Conservation (phyloP, 2,329 filamentous ascomycete genomes). For the Parasarocladium wereldwijsianum region DNA sequence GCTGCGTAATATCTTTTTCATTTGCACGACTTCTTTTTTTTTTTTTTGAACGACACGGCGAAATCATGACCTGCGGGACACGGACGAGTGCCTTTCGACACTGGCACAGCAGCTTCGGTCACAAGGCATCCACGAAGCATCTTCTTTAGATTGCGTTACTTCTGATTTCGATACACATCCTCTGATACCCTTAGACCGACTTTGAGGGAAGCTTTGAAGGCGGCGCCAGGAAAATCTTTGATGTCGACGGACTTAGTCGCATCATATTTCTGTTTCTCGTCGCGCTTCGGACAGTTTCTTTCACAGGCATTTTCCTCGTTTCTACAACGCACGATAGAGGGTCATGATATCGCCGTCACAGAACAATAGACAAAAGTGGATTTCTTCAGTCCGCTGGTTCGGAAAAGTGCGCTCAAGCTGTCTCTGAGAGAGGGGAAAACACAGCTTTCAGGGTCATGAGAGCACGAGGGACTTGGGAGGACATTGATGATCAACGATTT, state of each 20-base stretch:
- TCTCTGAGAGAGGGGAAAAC: slow-evolving; percentile 16
- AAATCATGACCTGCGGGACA: slow-evolving; percentile 24
- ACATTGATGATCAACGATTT: slow-evolving; percentile 5
- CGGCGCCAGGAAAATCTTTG: slow-evolving; percentile 21
- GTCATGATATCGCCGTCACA: slow-evolving; percentile 29
- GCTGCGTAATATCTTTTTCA: too few species aligned
- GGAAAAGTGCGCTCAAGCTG: slow-evolving; percentile 20
- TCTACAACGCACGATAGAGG: slow-evolving; percentile 27
- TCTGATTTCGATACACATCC: slow-evolving; percentile 27
- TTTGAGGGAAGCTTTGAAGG: slow-evolving; percentile 16
- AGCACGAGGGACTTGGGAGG: slow-evolving; percentile 14
- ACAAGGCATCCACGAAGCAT: slow-evolving; percentile 26
- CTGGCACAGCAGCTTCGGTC: slow-evolving; percentile 21
- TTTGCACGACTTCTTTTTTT: slow-evolving; percentile 7
- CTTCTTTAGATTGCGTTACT: slow-evolving; percentile 28
- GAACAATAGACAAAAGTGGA: slow-evolving; percentile 53
- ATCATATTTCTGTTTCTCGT: slow-evolving; percentile 23
- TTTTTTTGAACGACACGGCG: slow-evolving; percentile 22
- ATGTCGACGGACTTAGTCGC: slow-evolving; percentile 22
- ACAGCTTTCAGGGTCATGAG: slow-evolving; percentile 17
- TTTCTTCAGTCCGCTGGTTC: slow-evolving; percentile 44
- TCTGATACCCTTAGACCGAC: slow-evolving; percentile 31
- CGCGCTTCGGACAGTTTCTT: slow-evolving; percentile 20
- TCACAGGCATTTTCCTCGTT: slow-evolving; percentile 23
- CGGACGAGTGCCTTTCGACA: slow-evolving; percentile 17